A percentile compares a stretch with the other conserved stretches of the same genome.
Conservation (phyloP, 106 monocot genomes). For the Dendrobium nobile region DNA sequence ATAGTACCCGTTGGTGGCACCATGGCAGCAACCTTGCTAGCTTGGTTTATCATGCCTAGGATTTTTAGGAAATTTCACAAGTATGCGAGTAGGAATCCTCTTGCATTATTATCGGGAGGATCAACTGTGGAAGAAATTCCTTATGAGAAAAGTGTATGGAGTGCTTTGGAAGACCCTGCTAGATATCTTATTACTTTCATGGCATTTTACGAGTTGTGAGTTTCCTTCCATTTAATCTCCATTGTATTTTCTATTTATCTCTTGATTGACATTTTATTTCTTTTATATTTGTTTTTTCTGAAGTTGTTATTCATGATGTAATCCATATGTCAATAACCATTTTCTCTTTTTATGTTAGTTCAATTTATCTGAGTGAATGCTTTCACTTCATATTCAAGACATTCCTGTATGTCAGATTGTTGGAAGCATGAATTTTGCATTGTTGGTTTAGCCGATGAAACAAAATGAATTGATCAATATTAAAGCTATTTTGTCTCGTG, state of each 20-base stretch:
- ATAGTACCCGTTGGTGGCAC: conserved; percentile 67
- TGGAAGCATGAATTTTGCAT: background rate
- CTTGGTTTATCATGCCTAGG: conserved; percentile 83
- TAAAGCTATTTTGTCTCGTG: background rate
- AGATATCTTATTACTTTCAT: conserved; percentile 86
- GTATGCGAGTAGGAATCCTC: conserved; percentile 38
- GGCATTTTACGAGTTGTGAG: conserved; percentile 90
- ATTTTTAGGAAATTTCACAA: conserved; percentile 66
- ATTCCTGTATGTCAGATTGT: background rate
- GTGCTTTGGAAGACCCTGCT: conserved; percentile 89
- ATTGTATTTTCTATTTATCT: background rate
- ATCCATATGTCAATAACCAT: background rate
- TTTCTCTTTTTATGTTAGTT: background rate
- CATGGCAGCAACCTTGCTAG: conserved; percentile 50
- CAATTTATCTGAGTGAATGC: background rate
- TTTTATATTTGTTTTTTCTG: background rate
- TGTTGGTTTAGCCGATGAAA: background rate
- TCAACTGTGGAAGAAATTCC: conserved; percentile 31
- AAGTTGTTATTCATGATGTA: background rate
- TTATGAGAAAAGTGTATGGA: conserved; percentile 83
- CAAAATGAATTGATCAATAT: background rate
- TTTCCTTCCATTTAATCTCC: background rate
- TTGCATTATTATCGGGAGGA: conserved; percentile 39
- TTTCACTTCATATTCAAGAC: background rate
- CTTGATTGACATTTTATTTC: background rate